These are phyloP conservation scores for Gracilaria vermiculophylla DNA, from an alignment of 23 red algal genomes.

Conservation along the genomic window DNA sequence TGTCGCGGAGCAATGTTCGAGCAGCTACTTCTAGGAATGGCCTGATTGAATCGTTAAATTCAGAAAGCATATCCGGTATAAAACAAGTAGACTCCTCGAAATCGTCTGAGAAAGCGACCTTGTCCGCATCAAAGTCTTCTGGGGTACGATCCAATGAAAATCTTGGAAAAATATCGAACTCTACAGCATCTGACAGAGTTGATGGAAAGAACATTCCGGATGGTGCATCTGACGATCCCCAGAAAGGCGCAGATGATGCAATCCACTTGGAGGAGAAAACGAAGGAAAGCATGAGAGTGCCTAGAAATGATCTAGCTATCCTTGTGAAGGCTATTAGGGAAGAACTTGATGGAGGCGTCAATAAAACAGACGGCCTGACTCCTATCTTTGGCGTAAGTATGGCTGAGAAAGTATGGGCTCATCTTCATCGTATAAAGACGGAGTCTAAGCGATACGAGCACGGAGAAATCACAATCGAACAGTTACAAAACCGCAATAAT, in stretches of 20 bases:
- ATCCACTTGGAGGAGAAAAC: not conserved
- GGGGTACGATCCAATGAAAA: not conserved
- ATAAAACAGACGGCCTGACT: constrained; percentile 18
- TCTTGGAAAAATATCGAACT: not conserved
- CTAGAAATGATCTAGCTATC: constrained; percentile 36
- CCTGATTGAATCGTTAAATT: not conserved
- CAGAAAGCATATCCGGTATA: not conserved
- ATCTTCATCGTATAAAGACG: constrained; percentile 67
- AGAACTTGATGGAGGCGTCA: constrained; percentile 22
- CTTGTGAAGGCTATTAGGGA: constrained; percentile 25
- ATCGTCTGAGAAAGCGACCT: not conserved
- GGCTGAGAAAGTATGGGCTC: constrained; percentile 58
- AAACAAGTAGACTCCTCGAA: not conserved
- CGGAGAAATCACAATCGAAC: constrained; percentile 59
- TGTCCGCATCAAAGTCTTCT: not conserved
- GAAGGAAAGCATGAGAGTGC: not conserved
- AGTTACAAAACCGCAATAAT: constrained; percentile 56
- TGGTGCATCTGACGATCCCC: not conserved
- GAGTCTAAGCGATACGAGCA: constrained; percentile 58
- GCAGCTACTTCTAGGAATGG: not conserved
- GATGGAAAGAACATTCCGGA: not conserved
- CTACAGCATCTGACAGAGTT: not conserved
- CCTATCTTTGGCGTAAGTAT: constrained; percentile 35
- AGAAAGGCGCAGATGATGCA: not conserved
- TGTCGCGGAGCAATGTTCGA: not conserved